A percentile compares a stretch with the other conserved stretches of the same genome.
phyloP scores from a whole-genome alignment of 495 filamentous ascomycete species.

The Aspergillus haitiensis region DNA sequence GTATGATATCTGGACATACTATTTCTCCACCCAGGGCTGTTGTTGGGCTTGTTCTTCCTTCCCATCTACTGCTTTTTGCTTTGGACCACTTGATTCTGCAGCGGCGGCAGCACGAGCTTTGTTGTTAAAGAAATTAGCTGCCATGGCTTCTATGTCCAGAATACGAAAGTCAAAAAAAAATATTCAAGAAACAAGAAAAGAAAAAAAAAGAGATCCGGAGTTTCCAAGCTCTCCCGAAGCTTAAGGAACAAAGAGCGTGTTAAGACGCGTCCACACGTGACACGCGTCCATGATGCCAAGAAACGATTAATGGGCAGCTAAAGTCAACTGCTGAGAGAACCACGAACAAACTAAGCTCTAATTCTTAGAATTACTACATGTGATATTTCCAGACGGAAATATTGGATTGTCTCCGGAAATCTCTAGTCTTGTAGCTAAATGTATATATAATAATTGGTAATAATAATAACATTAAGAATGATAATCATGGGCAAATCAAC shows the following conservation, averaged over 20 bases:
- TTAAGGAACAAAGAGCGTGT: constrained; percentile 24
- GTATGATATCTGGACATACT: constrained; percentile 57
- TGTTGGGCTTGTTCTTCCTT: constrained; percentile 64
- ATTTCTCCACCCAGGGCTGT: constrained; percentile 99
- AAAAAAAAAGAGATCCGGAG: constrained; percentile 1
- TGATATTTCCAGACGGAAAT: too few relatives aligned
- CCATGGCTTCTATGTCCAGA: constrained; percentile 22
- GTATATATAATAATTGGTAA: too few relatives aligned
- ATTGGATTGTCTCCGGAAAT: too few relatives aligned
- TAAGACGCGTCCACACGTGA: constrained; percentile 46
- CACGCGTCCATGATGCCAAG: constrained; percentile 31
- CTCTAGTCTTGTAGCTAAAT: too few relatives aligned
- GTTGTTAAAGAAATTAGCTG: constrained; percentile 88
- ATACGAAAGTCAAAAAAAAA: not conserved
- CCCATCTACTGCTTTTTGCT: constrained; percentile 54
- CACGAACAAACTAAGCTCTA: too few relatives aligned
- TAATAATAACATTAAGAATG: too few relatives aligned
- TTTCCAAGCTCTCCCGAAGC: constrained; percentile 5
- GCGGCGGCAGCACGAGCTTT: constrained; percentile 82
- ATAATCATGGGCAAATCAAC: too few relatives aligned
- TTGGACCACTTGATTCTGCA: constrained; percentile 53
- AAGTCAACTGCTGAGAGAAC: too few relatives aligned
- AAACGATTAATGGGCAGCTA: constrained; percentile 11
- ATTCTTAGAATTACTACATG: too few relatives aligned
- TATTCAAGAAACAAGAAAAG: not conserved